A percentile compares a stretch with the other conserved stretches of the same genome.
Conservation (phyloP, 192 early-diverging fungal species). For the Coemansia sp. region DNA sequence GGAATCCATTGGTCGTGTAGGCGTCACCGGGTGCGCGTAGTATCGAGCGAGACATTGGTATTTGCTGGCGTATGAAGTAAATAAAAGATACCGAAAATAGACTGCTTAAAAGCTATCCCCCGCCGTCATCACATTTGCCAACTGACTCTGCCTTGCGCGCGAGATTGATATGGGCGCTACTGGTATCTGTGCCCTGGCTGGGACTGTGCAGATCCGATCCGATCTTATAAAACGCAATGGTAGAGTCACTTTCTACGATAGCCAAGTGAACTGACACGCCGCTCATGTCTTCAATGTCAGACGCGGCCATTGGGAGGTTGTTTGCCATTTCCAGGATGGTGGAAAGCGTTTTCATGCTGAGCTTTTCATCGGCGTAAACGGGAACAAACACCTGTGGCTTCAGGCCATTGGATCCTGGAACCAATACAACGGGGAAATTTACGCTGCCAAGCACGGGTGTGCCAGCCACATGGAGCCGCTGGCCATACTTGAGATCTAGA, state of each 20-base stretch:
- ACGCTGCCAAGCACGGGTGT: neutral
- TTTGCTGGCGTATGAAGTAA: neutral
- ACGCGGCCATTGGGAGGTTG: neutral
- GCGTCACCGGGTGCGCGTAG: neutral
- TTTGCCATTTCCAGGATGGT: neutral
- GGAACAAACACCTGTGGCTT: constrained; percentile 22
- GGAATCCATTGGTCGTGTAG: constrained; percentile 19
- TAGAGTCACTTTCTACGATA: constrained; percentile 36
- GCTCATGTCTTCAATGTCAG: too few relatives aligned
- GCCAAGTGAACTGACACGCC: constrained; percentile 17
- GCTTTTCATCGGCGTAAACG: constrained; percentile 14
- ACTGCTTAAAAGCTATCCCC: neutral
- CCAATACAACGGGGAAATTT: constrained; percentile 5
- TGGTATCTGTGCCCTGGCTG: neutral
- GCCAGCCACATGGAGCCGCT: neutral
- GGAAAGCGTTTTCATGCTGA: neutral
- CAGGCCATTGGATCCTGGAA: neutral
- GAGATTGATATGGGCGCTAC: too few relatives aligned
- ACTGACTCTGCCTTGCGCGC: too few relatives aligned
- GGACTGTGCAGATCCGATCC: neutral
- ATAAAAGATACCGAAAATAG: neutral
- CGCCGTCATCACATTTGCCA: too few relatives aligned
- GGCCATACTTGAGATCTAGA: constrained; percentile 40
- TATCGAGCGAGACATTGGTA: neutral
- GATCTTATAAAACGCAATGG: constrained; percentile 30